Evolutionary conservation across 2,329 filamentous ascomycete species (phyloP).

Genomic region (Trichoderma simmonsii): DNA sequence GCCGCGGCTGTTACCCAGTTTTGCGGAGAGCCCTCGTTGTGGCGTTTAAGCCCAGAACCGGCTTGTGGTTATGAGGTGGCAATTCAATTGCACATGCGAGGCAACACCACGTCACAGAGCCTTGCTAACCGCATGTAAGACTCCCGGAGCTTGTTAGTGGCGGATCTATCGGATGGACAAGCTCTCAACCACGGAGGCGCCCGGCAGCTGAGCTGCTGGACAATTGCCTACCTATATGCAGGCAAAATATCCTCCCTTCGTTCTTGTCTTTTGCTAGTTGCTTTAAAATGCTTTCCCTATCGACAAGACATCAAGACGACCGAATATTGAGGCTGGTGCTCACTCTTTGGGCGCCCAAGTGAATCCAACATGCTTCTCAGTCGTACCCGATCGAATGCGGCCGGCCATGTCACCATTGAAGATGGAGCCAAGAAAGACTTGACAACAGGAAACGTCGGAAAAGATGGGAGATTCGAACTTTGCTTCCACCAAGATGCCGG

Average conservation of each 20-base stretch:
- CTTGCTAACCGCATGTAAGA: background rate
- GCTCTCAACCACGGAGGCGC: background rate
- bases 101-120: background rate
- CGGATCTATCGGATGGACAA: slow-evolving; percentile 14
- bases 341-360: background rate
- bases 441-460: slow-evolving; percentile 28
- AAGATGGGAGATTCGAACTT: slow-evolving; percentile 32
- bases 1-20: background rate
- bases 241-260: background rate
- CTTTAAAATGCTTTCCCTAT: background rate
- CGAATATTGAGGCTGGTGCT: background rate
- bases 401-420: slow-evolving; percentile 28
- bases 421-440: slow-evolving; percentile 22
- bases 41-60: slow-evolving; percentile 6
- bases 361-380: slow-evolving; percentile 10
- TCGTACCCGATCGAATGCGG: slow-evolving; percentile 25
- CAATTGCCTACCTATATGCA: background rate
- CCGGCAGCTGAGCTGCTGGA: background rate
- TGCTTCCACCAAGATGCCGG: slow-evolving; percentile 31
- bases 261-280: background rate
- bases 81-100: background rate
- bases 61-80: background rate
- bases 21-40: background rate
- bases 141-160: background rate
- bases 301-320: background rate